A percentile compares a stretch with the other conserved stretches of the same genome.
phyloP scores from a whole-genome alignment of 306 rosid genomes.

The Spatholobus suberectus region DNA sequence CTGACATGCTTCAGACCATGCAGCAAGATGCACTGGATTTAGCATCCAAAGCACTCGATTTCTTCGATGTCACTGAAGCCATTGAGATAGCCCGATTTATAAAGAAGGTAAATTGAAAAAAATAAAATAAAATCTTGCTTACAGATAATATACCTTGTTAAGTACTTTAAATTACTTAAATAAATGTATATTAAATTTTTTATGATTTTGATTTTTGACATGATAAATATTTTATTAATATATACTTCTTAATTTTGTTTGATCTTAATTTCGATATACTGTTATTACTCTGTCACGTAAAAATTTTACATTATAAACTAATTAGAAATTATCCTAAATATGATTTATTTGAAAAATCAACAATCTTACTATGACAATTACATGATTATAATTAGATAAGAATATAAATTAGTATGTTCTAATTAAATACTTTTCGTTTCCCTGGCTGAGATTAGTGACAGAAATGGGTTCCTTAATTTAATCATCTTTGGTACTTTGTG shows the following conservation, averaged over 20 bases:
- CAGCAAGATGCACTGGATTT: conserved; percentile 74
- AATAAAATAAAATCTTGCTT: not conserved
- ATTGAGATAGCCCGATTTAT: conserved; percentile 85
- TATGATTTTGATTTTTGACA: not conserved
- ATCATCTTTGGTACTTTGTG: not conserved
- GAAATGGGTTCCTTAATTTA: conserved; percentile 1
- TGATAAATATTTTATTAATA: not conserved
- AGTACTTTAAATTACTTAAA: not conserved
- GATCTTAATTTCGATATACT: too few relatives aligned
- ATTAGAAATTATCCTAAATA: not conserved
- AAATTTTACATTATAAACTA: not conserved
- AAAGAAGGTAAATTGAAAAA: conserved; percentile 58
- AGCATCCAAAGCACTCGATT: conserved; percentile 89
- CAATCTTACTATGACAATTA: too few relatives aligned
- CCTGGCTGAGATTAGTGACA: not conserved
- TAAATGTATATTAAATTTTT: not conserved
- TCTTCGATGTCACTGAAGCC: conserved; percentile 84
- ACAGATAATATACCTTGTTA: not conserved
- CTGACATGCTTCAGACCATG: conserved; percentile 87
- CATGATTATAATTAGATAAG: not conserved
- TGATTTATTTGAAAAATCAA: not conserved
- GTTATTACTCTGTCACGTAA: too few relatives aligned
- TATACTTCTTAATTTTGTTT: not conserved
- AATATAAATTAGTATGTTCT: not conserved
- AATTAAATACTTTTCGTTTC: not conserved